These are phyloP conservation scores for Bipolaris bicolor DNA, from an alignment of 2,329 filamentous ascomycete species.

Conservation along the genomic window DNA sequence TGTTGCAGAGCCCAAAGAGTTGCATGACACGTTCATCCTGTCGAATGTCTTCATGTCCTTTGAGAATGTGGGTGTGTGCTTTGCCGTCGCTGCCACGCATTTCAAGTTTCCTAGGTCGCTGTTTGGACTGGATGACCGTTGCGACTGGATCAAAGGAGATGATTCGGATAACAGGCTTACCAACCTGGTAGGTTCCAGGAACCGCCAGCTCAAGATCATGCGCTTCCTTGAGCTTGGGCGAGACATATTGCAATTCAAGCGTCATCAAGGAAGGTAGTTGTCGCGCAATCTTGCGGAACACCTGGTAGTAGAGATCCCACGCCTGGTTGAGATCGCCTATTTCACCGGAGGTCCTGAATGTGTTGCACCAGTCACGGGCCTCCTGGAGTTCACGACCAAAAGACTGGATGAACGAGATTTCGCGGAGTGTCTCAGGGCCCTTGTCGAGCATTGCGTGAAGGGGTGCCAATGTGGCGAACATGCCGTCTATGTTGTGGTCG, in stretches of 20 bases:
- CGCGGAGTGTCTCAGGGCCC: constrained; percentile 89
- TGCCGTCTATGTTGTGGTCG: constrained; percentile 95
- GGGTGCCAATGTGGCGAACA: constrained; percentile 90
- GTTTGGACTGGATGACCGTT: constrained; percentile 94
- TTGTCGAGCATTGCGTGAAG: constrained; percentile 89
- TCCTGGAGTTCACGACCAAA: constrained; percentile 96
- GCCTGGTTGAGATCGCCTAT: constrained; percentile 95
- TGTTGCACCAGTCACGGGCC: constrained; percentile 92
- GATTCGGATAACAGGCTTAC: constrained; percentile 80
- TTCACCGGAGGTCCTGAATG: constrained; percentile 87
- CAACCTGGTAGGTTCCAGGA: constrained; percentile 90
- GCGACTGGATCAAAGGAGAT: constrained; percentile 88
- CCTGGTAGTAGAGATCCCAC: constrained; percentile 99
- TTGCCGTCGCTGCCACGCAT: constrained; percentile 88
- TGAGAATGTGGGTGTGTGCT: constrained; percentile 86
- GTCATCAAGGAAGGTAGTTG: constrained; percentile 92
- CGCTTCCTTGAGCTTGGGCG: constrained; percentile 85
- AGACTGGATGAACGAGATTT: constrained; percentile 96
- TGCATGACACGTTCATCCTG: constrained; percentile 99
- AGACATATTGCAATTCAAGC: constrained; percentile 95
- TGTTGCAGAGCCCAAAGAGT: constrained; percentile 96
- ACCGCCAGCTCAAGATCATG: constrained; percentile 89
- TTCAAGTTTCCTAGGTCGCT: constrained; percentile 87
- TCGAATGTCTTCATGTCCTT: constrained; percentile 99
- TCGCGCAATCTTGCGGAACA: constrained; percentile 92